phyloP scores from a whole-genome alignment of 2,329 filamentous ascomycete genomes.

The Trichoderma brevicompactum region DNA sequence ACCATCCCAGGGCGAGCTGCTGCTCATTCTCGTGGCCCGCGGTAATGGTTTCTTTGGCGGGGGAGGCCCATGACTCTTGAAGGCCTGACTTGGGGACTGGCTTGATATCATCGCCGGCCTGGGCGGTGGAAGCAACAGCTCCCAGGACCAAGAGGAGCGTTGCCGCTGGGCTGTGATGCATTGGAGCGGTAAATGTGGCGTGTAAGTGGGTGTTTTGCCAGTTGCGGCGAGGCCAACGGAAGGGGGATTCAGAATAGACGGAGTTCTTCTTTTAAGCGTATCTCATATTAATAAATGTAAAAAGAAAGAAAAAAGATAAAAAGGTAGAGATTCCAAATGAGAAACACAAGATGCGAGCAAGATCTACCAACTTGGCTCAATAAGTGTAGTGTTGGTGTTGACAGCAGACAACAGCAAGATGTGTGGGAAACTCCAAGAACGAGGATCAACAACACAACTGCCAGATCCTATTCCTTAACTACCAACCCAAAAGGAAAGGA shows the following conservation, averaged over 20 bases:
- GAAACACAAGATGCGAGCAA: no score
- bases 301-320: neutral
- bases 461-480: neutral
- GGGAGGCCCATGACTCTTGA: constrained; percentile 37
- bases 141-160: constrained; percentile 35
- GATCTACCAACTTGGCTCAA: neutral
- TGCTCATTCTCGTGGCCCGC: constrained; percentile 30
- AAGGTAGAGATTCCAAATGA: no score
- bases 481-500: neutral
- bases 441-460: neutral
- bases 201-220: neutral
- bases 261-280: neutral
- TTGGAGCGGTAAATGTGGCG: neutral
- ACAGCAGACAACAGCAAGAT: neutral
- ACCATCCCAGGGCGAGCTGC: constrained; percentile 40
- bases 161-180: constrained; percentile 20
- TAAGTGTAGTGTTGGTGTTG: neutral
- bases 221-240: no score
- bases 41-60: constrained; percentile 37
- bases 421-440: neutral
- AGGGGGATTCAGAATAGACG: no score
- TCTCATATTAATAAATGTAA: neutral
- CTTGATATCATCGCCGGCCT: constrained; percentile 35
- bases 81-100: constrained; percentile 32
- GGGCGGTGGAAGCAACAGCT: constrained; percentile 24